Base-by-base conservation (phyloP, 1,284 basidiomycete species). In the Pyrrhoderma lamaoense region DNA sequence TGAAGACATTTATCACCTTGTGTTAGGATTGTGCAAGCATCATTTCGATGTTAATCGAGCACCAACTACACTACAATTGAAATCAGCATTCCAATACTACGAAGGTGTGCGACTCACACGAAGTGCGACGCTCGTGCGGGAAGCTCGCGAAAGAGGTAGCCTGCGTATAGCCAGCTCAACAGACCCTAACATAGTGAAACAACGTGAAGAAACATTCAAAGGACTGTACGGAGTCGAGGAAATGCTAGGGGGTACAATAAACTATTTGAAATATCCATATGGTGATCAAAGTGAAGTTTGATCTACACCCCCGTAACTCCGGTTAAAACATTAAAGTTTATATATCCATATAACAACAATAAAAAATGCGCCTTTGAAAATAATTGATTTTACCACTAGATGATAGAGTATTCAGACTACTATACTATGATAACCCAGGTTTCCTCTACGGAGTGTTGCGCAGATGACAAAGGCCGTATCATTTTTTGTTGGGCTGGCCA, bases 1-100 rank as follows among this genome's bases (percentile, higher is more conserved):
- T 52, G 72, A 74, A 54, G 74, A 75, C 57, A 59, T 70, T 40
- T 70, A 69, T 49, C 65, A 67, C 52, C 63, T 76, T 18, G 61
- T 67, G 11, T 64, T 64, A 2, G 62, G 70, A 4, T 64, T 75
- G 3, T 47, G 57, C 19, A 58, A 66, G 45, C 57, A 70, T 58
- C 68, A 71, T 53, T 62, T 67, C 0, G 54, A 59, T 25, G 19
- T 42, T 5, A 58, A 60, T 1, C 39, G 36, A 14, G 14, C 59
- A n/a, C 70, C 65, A 1, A 61, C 67, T 3, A 67, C 65, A 2
- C 58, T 57, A 8, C 46, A 52, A 1, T 66, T 76, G 2, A 56
- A 51, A 2, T 55, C 52, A 2, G 57, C 70, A 11, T 75, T 69
- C 56, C 49, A 48, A 0, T 61, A 64, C 25, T 63, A 65, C 42